Base-by-base conservation (phyloP, 2,329 filamentous ascomycete genomes). In the Boeremia exigua region DNA sequence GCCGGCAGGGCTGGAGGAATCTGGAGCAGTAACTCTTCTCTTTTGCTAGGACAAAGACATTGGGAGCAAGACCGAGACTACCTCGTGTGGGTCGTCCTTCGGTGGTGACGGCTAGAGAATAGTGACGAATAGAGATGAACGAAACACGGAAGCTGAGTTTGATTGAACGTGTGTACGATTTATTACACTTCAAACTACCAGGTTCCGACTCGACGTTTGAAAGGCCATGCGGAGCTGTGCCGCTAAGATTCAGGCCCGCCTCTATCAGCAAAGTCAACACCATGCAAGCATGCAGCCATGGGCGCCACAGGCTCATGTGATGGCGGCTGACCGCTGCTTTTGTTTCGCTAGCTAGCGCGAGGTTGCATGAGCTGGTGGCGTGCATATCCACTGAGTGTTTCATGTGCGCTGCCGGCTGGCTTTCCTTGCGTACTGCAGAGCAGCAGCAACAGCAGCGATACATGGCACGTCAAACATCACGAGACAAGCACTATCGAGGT, bases 251-350 rank as follows among this genome's bases (percentile, higher is more conserved):
- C 45, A 49, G 39, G 40, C 37, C 44, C 45, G 42, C 36, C 27
- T 32, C 17, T 40, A 36, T 15, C 27, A n/a, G 49, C 52, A 44
- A 47, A 56, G 66, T 70, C 67, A 71, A 71, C 68, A 72, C 68
- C 68, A 70, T 59, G 57, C 66, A 53, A 72, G 67, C 68, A 70
- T 59, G 57, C 66, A 53, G 58, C 56, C 48, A 65, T 68, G 51
- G 65, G 65, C 67, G 69, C 66, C 58, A 60, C 54, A 15, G 40
- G 54, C 53, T 23, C 53, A 53, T 25, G 19, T 48, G 40, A 51
- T 55, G 55, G 60, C 65, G 61, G 61, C 60, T 61, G 58, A 60
- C 58, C 42, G 38, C 44, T 44, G 58, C 52, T 48, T 59, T 53
- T 61, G 58, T 59, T 63, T 64, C 60, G 63, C 51, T 56, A 54